phyloP scores from a whole-genome alignment of 208 protist species.

The Trypanosoma theileri region DNA sequence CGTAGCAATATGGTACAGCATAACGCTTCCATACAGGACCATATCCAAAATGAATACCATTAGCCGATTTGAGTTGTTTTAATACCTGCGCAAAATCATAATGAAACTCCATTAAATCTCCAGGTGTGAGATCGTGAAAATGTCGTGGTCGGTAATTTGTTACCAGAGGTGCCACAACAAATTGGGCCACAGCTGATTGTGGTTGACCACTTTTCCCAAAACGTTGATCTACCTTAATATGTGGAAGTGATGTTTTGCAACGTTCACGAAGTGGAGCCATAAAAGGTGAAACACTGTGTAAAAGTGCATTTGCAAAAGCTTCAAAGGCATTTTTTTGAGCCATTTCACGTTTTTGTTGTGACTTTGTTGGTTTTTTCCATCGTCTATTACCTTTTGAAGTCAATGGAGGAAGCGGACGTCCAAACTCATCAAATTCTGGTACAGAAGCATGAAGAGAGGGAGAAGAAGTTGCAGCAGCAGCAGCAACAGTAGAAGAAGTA shows the following conservation, averaged over 20 bases:
- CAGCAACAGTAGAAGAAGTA: background rate
- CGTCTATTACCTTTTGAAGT: conserved; percentile 65
- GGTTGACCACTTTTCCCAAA: conserved; percentile 85
- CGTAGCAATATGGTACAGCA: conserved; percentile 78
- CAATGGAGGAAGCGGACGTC: conserved; percentile 44
- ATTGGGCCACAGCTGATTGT: conserved; percentile 83
- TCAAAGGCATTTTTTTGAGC: conserved; percentile 88
- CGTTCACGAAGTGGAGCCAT: conserved; percentile 77
- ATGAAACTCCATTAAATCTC: conserved; percentile 88
- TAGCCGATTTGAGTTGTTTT: conserved; percentile 47
- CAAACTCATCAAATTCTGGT: conserved; percentile 29
- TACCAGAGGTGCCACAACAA: conserved; percentile 81
- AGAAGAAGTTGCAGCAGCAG: background rate
- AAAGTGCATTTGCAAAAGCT: conserved; percentile 80
- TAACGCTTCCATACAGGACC: conserved; percentile 86
- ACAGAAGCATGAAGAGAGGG: background rate
- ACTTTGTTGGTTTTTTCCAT: conserved; percentile 86
- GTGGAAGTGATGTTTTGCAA: conserved; percentile 76
- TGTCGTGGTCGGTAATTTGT: conserved; percentile 87
- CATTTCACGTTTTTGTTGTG: conserved; percentile 75
- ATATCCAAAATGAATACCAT: conserved; percentile 74
- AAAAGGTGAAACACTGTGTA: conserved; percentile 85
- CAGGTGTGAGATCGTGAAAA: conserved; percentile 86
- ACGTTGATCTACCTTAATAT: conserved; percentile 88
- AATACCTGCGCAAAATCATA: conserved; percentile 84